Evolutionary conservation across 2,329 filamentous ascomycete genomes (phyloP), one percentile per base, ranked within the genome.

Genomic region (Xylaria sp.): DNA sequence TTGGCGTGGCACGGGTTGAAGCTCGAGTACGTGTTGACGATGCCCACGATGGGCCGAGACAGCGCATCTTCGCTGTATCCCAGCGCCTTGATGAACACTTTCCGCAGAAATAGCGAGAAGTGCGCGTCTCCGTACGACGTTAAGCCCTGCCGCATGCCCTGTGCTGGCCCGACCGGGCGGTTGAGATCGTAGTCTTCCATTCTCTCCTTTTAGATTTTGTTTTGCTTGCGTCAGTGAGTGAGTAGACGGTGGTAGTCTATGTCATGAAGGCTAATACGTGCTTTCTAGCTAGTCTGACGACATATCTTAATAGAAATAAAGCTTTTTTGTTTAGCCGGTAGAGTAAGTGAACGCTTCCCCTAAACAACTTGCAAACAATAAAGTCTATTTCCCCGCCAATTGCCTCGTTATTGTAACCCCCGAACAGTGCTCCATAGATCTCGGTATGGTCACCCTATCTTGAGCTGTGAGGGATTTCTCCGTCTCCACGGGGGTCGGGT

Each of bases 1-100:
- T 92, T 92, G 67, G 88, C 90, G 73, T 93, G 91, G 76, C 91
- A 93, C 0, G 91, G 90, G 75, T 93, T 93, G 81, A 93, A 91
- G 68, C 86, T 85, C 0, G 90, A 93, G 73, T 87, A 89, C 0
- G 91, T 93, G 78, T 93, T 92, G 77, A 91, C 87, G 67, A 93
- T 89, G 57, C 91, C 91, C n/a, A 93, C 83, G 63, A 93, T 91
- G 2, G 91, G 91, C 1, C 90, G 81, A 0, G 88, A 89, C 0
- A 93, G 85, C 0, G 91, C 88, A 73, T 91, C 90, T 71, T 93
- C 91, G 66, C 87, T 89, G 77, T 92, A 93, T 0, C 91, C 91
- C 1, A 92, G 83, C 0, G 91, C 90, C 78, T 93, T 93, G 81
- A 93, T 93, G 78, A 93, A 93, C 28, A 90, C 90, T 74, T 93